Percentiles rank a stretch among this genome's conserved stretches.
phyloP scores from a whole-genome alignment of 1,284 basidiomycete species.

The Cryptococcus sp. region DNA sequence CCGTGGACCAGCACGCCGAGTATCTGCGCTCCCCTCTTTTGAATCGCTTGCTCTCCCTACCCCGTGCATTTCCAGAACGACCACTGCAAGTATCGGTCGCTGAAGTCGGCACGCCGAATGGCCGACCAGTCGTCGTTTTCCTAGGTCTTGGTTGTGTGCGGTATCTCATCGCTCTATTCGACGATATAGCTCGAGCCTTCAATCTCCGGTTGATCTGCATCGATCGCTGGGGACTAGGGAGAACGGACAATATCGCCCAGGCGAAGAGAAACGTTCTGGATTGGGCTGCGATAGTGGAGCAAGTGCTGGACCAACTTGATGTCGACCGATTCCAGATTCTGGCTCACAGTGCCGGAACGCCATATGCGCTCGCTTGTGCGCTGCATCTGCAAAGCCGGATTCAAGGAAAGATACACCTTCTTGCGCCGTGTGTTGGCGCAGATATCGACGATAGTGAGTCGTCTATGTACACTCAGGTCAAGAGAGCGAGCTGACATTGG shows the following conservation, averaged over 20 bases:
- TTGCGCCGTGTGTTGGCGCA: constrained; percentile 95
- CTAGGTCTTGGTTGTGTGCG: constrained; percentile 91
- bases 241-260: constrained; percentile 70
- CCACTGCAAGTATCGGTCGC: constrained; percentile 89
- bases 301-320: constrained; percentile 78
- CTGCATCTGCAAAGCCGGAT: constrained; percentile 73
- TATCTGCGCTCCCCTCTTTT: constrained; percentile 81
- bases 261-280: constrained; percentile 75
- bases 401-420: constrained; percentile 78
- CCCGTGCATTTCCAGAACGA: constrained; percentile 62
- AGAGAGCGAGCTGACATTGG: not conserved
- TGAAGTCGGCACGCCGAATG: constrained; percentile 79
- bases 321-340: constrained; percentile 83
- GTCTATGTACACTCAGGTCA: not conserved
- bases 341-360: constrained; percentile 95
- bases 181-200: constrained; percentile 88
- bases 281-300: constrained; percentile 87
- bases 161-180: constrained; percentile 90
- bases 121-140: constrained; percentile 85
- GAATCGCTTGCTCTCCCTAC: constrained; percentile 77
- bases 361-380: constrained; percentile 87
- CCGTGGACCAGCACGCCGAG: constrained; percentile 33
- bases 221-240: constrained; percentile 94
- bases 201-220: constrained; percentile 88
- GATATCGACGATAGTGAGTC: constrained; percentile 73